Conservation (phyloP, 2,329 filamentous ascomycete genomes). For the Colletotrichum salicis region DNA sequence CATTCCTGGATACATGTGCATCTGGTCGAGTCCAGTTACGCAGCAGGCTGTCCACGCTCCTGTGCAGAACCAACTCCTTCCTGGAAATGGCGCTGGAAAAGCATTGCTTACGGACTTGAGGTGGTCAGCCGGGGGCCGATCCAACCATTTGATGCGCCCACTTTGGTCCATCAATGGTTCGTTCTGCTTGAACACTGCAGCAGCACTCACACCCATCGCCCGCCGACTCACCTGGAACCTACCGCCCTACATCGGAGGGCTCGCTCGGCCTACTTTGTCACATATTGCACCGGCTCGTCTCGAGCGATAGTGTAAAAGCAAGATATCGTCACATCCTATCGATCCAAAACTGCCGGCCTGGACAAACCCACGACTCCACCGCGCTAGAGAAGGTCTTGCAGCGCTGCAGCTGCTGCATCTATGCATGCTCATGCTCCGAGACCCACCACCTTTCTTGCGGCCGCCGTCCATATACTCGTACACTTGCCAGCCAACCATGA, state of each 20-base stretch:
- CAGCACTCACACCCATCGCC: not conserved
- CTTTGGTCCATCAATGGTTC: not conserved
- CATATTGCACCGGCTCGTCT: slow-evolving; percentile 31
- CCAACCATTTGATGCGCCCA: not conserved
- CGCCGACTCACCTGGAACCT: slow-evolving; percentile 16
- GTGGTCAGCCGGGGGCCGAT: not conserved
- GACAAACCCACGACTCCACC: slow-evolving; percentile 28
- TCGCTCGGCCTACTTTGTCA: slow-evolving; percentile 26
- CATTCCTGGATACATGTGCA: slow-evolving; percentile 5
- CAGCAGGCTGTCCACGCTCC: slow-evolving; percentile 11
- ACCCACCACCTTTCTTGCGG: slow-evolving; percentile 11
- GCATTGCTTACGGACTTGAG: not conserved
- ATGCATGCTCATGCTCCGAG: slow-evolving; percentile 32
- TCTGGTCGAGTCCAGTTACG: slow-evolving; percentile 4
- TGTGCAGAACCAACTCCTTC: slow-evolving; percentile 9
- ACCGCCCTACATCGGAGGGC: not conserved
- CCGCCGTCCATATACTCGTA: slow-evolving; percentile 8
- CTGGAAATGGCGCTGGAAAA: not conserved
- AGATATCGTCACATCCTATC: slow-evolving; percentile 37
- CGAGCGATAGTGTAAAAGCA: slow-evolving; percentile 34
- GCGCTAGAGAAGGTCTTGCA: slow-evolving; percentile 27
- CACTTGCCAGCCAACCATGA: slow-evolving; percentile 12
- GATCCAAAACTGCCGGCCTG: slow-evolving; percentile 34
- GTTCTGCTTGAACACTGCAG: not conserved
- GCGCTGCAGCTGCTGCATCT: slow-evolving; percentile 3